Evolutionary conservation across 2,329 filamentous ascomycete species (phyloP), one percentile per base, ranked within the genome.

Genomic region (Cladophialophora yegresii): DNA sequence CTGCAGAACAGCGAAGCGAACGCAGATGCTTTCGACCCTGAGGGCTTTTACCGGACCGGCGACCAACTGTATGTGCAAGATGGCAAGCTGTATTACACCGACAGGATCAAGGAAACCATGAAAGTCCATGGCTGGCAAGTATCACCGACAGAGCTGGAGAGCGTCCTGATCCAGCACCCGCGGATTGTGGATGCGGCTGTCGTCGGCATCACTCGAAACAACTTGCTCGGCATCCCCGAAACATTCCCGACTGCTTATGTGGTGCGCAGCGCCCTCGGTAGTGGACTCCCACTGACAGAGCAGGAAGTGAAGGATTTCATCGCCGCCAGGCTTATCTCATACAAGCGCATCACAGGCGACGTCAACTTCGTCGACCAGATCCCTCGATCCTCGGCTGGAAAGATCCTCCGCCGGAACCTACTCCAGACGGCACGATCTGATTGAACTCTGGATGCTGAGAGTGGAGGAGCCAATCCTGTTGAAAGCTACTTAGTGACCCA

Each of bases 381-480:
- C 36, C 81, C 82, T 4, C 79, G 80, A 54, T 80, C 79, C 2
- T 74, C 80, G 0, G 81, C 80, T 63, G 82, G 82, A 13, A 84
- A 84, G 72, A 81, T 83, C 56, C 75, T 80, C 63, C 73, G 78
- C 7, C 58, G 56, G 30, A 43, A 61, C 7, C 62, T 71, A 5
- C 20, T 54, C 4, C 55, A 65, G 9, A 50, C 49, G 12, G 57
- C 61, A 40, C 49, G 65, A 64, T 23, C 47, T 51, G 32, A 62
- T 40, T 54, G 20, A 54, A 10, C 7, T 8, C 28, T 6, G 16
- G 55, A 8, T 20, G 16, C 10, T 28, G 26, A 16, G 8, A 30
- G 23, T 20, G 22, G 45, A 43, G 16, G 23, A 22, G 30, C 20
- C 51, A 50, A 2, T 28, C 16, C 26, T 12, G 20, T 6, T 20